phyloP scores from a whole-genome alignment of 2,329 filamentous ascomycete genomes.

The Aspergillus sp. region DNA sequence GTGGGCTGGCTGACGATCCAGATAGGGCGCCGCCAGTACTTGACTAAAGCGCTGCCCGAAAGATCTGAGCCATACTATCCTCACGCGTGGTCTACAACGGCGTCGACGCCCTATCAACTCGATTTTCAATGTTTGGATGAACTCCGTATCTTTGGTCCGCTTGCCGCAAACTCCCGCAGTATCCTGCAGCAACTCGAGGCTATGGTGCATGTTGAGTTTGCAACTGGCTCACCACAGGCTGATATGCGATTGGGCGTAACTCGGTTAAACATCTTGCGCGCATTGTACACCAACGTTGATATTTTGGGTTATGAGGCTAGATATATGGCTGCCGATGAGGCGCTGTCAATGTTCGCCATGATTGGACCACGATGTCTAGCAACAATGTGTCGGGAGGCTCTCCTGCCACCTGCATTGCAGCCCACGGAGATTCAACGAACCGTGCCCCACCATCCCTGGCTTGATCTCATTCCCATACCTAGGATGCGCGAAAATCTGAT shows the following conservation, averaged over 20 bases:
- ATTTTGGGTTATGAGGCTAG: conserved; percentile 10
- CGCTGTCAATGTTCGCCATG: background rate
- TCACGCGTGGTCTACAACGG: background rate
- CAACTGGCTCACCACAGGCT: conserved; percentile 1
- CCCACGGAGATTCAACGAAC: conserved; percentile 7
- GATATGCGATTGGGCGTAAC: conserved; percentile 17
- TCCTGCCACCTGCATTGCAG: conserved; percentile 14
- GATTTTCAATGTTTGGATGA: background rate
- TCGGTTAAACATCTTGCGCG: conserved; percentile 19
- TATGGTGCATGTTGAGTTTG: background rate
- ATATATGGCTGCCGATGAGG: conserved; percentile 10
- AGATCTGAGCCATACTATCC: background rate
- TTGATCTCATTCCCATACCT: conserved; percentile 28
- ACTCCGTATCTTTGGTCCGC: background rate
- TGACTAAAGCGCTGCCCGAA: background rate
- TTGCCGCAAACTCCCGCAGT: background rate
- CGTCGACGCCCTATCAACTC: background rate
- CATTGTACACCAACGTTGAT: conserved; percentile 14
- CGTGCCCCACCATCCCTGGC: conserved; percentile 31
- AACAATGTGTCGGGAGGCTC: background rate
- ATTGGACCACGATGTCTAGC: background rate
- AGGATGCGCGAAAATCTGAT: conserved; percentile 30
- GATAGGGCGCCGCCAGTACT: background rate
- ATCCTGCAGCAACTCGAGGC: conserved; percentile 5
- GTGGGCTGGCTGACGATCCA: background rate